Evolutionary conservation across 2,329 filamentous ascomycete species (phyloP), one percentile per base, ranked within the genome.

Genomic region (Onygena corvina): DNA sequence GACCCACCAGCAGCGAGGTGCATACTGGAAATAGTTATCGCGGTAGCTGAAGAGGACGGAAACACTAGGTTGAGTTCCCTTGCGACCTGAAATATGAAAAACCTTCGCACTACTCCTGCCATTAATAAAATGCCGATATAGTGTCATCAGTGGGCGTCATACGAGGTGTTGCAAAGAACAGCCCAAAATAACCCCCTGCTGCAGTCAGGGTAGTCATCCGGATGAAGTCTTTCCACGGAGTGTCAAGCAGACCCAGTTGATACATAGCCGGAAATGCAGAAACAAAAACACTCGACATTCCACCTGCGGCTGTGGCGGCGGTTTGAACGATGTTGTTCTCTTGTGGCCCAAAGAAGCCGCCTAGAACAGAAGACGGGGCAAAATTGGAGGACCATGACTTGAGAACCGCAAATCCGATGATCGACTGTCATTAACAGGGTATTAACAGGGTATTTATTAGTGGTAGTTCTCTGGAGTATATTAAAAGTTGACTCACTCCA

Each of bases 21-120:
- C 76, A 81, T 80, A n/a, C 71, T 74, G 5, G 76, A 72, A 50
- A 81, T 81, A 1, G 76, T 77, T 64, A 80, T 71, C 21, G 76
- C 77, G 0, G 77, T 79, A 1, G 78, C 78, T 21, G 76, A 77
- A 0, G 76, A 66, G 0, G 76, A 75, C 1, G 77, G 77, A 63
- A 80, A 81, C 50, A 80, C 70, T 38, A 81, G 68, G 50, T 71
- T 73, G 27, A 80, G 64, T 62, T 81, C 76, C 31, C 31, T 47
- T 2, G 50, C 50, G 29, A 51, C 50, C 31, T 51, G 50, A 61
- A 83, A 76, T 61, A 83, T 75, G 67, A 82, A 83, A 67, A 83
- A 83, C 59, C 80, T 81, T 51, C 80, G 76, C 16, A 81, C 62
- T 67, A 49, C 40, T 55, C 38, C 55, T 18, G 52, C 20, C 34